phyloP scores from a whole-genome alignment of 1,139 yeast species.

The Sugiyamaella grinbergsii region DNA sequence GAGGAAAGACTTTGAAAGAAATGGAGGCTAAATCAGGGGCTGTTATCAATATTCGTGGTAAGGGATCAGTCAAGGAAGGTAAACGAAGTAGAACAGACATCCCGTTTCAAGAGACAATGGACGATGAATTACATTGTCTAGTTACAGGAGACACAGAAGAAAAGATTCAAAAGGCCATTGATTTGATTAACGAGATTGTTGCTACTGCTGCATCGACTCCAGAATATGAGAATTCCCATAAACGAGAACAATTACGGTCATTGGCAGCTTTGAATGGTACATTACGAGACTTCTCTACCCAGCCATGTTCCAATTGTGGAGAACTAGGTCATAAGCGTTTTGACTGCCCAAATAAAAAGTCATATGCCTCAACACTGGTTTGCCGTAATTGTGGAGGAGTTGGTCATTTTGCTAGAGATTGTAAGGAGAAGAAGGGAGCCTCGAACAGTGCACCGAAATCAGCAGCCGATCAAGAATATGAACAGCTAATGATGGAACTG shows the following conservation, averaged over 20 bases:
- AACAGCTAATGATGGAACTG: constrained; percentile 54
- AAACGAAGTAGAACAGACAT: constrained; percentile 53
- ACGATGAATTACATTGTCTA: constrained; percentile 86
- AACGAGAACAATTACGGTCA: constrained; percentile 87
- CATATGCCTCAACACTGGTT: constrained; percentile 57
- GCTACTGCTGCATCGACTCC: constrained; percentile 84
- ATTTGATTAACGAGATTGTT: constrained; percentile 72
- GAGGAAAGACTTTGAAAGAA: constrained; percentile 85
- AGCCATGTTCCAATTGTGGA: constrained; percentile 64
- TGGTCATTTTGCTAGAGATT: constrained; percentile 90
- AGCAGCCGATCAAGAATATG: constrained; percentile 51
- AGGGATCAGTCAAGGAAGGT: constrained; percentile 95
- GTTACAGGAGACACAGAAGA: constrained; percentile 83
- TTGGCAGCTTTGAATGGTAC: constrained; percentile 95
- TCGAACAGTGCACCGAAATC: constrained; percentile 25
- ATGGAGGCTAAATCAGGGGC: constrained; percentile 87
- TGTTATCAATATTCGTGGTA: constrained; percentile 81
- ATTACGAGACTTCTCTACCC: constrained; percentile 73
- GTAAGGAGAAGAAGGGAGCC: constrained; percentile 50
- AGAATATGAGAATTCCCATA: constrained; percentile 88
- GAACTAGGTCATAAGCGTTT: constrained; percentile 61
- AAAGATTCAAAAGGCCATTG: constrained; percentile 73
- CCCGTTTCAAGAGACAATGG: constrained; percentile 52
- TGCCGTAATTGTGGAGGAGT: constrained; percentile 78
- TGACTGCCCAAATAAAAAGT: constrained; percentile 61